Percentiles rank a stretch among this genome's conserved stretches.
Conservation (phyloP, 2,329 filamentous ascomycete species). For the Penicillium sp. region DNA sequence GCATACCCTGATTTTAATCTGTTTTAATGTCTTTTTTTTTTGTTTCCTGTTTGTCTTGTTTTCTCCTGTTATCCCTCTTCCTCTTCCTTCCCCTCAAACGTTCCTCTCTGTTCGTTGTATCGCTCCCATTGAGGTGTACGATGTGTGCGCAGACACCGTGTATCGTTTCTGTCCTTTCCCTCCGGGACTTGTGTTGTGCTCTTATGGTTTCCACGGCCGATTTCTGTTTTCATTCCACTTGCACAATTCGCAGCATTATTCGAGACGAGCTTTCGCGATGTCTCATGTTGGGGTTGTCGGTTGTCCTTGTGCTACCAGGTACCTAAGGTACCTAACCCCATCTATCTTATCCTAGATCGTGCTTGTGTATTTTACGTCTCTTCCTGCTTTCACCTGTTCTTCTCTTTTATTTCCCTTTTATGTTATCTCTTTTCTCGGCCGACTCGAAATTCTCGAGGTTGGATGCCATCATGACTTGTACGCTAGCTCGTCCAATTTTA, state of each 20-base stretch:
- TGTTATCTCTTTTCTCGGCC: not conserved
- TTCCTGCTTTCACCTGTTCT: not conserved
- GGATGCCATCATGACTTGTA: slow-evolving; percentile 28
- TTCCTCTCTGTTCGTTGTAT: not conserved
- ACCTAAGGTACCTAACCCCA: too few relatives aligned
- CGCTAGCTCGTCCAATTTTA: slow-evolving; percentile 20
- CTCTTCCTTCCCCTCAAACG: not conserved
- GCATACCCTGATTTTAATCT: slow-evolving; percentile 42
- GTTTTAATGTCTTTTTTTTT: slow-evolving; percentile 26
- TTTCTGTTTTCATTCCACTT: not conserved
- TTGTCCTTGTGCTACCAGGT: not conserved
- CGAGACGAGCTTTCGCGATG: too few relatives aligned
- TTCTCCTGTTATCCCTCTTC: slow-evolving; percentile 11
- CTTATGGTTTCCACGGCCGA: slow-evolving; percentile 10
- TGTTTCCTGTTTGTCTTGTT: slow-evolving; percentile 23
- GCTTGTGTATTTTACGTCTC: not conserved
- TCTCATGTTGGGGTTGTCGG: not conserved
- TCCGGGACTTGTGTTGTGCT: not conserved
- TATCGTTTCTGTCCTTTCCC: slow-evolving; percentile 63
- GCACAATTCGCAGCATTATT: not conserved
- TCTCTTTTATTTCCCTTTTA: not conserved
- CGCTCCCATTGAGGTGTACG: slow-evolving; percentile 20
- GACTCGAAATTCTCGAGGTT: slow-evolving; percentile 2
- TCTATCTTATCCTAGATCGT: not conserved
- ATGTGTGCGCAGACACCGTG: slow-evolving; percentile 12